Conservation (phyloP, 306 rosid species). For the Gillenia trifoliata region DNA sequence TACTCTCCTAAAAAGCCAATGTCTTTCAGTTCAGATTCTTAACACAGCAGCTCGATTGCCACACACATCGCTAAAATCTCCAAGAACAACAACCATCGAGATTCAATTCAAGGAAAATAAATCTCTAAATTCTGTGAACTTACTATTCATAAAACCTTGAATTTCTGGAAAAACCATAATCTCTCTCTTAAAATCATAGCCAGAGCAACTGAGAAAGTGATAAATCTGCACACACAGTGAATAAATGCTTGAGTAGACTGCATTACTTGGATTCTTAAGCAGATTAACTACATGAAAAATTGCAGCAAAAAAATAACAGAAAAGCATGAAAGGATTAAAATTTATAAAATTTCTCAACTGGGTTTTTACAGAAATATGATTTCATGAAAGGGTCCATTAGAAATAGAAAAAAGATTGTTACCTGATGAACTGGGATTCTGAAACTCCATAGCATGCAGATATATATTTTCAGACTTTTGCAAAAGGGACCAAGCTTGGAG, state of each 20-base stretch:
- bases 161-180: slow-evolving; percentile 20
- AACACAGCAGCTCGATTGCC: slow-evolving; percentile 19
- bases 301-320: neutral
- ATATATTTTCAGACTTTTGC: neutral
- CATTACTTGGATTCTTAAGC: neutral
- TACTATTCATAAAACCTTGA: slow-evolving; percentile 15
- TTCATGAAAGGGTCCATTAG: slow-evolving; percentile 5
- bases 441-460: slow-evolving; percentile 14
- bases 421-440: slow-evolving; percentile 23
- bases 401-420: slow-evolving; percentile 11
- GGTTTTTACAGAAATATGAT: slow-evolving; percentile 16
- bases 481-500: neutral
- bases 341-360: slow-evolving; percentile 10
- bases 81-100: neutral
- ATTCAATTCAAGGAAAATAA: neutral
- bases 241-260: neutral
- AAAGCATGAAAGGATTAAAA: neutral
- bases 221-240: slow-evolving; percentile 12
- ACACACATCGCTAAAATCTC: neutral
- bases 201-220: slow-evolving; percentile 23
- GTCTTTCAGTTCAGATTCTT: neutral
- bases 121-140: neutral
- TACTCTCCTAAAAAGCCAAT: neutral
- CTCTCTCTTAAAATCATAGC: slow-evolving; percentile 3
- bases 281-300: neutral